Evolutionary conservation across 768 basidiomycete genomes (phyloP).

Genomic region (Auricularia auricula-judae): DNA sequence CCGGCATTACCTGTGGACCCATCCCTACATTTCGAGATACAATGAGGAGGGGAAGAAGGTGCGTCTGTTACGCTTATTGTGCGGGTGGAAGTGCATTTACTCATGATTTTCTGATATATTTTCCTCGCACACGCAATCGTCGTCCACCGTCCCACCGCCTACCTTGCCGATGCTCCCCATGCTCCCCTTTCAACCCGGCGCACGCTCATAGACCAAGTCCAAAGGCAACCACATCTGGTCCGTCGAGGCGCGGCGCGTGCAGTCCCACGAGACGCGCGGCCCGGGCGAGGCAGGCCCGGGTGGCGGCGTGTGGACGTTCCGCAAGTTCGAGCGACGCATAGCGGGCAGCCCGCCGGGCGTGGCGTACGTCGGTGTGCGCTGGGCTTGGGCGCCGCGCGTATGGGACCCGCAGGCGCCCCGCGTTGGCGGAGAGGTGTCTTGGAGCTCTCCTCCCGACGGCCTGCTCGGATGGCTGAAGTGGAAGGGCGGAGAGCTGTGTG

Average conservation of each 20-base stretch:
- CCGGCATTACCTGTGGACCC: constrained; percentile 9
- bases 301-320: constrained; percentile 68
- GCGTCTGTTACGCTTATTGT: not conserved
- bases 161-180: no score
- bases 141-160: no score
- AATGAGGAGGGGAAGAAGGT: constrained; percentile 91
- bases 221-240: constrained; percentile 99
- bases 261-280: constrained; percentile 8
- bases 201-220: constrained; percentile 34
- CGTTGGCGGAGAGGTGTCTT: not conserved
- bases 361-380: constrained; percentile 40
- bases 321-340: constrained; percentile 79
- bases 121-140: no score
- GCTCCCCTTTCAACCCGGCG: no score
- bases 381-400: constrained; percentile 86
- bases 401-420: constrained; percentile 76
- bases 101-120: no score
- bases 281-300: constrained; percentile 27
- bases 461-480: not conserved
- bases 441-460: not conserved
- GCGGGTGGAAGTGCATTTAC: not conserved
- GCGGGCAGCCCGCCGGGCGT: constrained; percentile 73
- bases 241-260: constrained; percentile 79
- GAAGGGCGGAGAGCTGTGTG: not conserved
- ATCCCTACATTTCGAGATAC: constrained; percentile 28